Evolutionary conservation across 768 basidiomycete genomes (phyloP).

Genomic region (Jaapia argillacea): DNA sequence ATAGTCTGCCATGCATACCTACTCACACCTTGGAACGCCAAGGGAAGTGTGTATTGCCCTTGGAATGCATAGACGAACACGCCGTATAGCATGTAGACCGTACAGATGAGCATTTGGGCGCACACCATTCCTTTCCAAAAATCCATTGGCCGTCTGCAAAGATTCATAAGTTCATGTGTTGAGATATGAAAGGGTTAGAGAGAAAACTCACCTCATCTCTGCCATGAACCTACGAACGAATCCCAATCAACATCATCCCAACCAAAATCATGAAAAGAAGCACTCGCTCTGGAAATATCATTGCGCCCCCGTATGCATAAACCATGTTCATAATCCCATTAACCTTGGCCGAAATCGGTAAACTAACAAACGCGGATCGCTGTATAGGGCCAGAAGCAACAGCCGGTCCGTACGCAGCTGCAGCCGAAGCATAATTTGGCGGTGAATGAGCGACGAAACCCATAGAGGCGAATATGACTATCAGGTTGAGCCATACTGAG

Average conservation of each 20-base stretch:
- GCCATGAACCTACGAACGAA: no score
- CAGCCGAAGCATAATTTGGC: conserved; percentile 40
- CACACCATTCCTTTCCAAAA: conserved; percentile 57
- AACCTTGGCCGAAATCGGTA: conserved; percentile 33
- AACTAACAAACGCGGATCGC: conserved; percentile 25
- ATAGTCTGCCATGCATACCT: conserved; percentile 38
- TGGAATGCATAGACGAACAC: conserved; percentile 37
- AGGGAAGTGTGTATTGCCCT: conserved; percentile 46
- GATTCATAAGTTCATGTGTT: no score
- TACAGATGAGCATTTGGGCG: conserved; percentile 41
- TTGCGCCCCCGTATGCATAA: conserved; percentile 45
- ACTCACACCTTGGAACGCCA: conserved; percentile 37
- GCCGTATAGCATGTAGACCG: conserved; percentile 46
- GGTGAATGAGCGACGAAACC: conserved; percentile 43
- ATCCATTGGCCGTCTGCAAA: conserved; percentile 54
- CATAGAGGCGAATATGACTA: conserved; percentile 50
- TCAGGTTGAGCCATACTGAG: conserved; percentile 42
- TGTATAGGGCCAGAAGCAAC: conserved; percentile 21
- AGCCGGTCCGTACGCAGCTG: conserved; percentile 19
- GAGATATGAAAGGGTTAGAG: no score
- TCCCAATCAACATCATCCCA: no score
- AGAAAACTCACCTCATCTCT: no score
- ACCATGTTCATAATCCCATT: conserved; percentile 62
- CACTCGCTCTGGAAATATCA: conserved; percentile 41
- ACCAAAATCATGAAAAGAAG: no score